Conservation (phyloP, 305 asterid species). For the Fraxinus xanthoxyloides region DNA sequence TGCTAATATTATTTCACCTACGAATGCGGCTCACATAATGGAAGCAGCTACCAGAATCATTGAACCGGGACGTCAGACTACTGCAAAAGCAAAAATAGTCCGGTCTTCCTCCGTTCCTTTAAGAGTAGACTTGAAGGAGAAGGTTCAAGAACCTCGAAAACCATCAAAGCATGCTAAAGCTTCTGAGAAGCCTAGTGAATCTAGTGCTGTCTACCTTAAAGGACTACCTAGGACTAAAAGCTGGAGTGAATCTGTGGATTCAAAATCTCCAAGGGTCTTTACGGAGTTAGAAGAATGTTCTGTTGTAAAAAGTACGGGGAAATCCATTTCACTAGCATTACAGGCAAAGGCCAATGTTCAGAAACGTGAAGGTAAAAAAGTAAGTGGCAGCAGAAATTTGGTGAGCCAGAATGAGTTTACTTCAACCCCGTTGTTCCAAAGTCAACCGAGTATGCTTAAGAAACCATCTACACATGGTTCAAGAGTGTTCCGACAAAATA, state of each 20-base stretch:
- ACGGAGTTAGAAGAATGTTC: slow-evolving; percentile 45
- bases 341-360: slow-evolving; percentile 90
- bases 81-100: slow-evolving; percentile 33
- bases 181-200: slow-evolving; percentile 46
- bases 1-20: slow-evolving; percentile 40
- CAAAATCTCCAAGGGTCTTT: slow-evolving; percentile 33
- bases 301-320: slow-evolving; percentile 42
- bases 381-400: slow-evolving; percentile 25
- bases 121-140: slow-evolving; percentile 60
- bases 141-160: slow-evolving; percentile 51
- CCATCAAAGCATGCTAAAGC: slow-evolving; percentile 39
- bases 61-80: slow-evolving; percentile 45
- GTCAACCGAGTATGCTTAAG: slow-evolving; percentile 42
- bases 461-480: slow-evolving; percentile 41
- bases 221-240: slow-evolving; percentile 49
- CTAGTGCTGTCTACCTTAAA: slow-evolving; percentile 39
- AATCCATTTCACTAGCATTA: slow-evolving; percentile 80
- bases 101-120: slow-evolving; percentile 58
- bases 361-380: slow-evolving; percentile 58
- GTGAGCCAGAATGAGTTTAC: slow-evolving; percentile 25
- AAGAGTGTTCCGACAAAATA: slow-evolving; percentile 64
- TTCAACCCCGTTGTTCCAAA: slow-evolving; percentile 20
- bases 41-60: slow-evolving; percentile 77
- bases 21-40: slow-evolving; percentile 74
- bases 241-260: slow-evolving; percentile 45